Percentiles rank a stretch among this genome's conserved stretches.
Conservation (phyloP, 2,329 filamentous ascomycete genomes). For the Harringtonia lauricola region DNA sequence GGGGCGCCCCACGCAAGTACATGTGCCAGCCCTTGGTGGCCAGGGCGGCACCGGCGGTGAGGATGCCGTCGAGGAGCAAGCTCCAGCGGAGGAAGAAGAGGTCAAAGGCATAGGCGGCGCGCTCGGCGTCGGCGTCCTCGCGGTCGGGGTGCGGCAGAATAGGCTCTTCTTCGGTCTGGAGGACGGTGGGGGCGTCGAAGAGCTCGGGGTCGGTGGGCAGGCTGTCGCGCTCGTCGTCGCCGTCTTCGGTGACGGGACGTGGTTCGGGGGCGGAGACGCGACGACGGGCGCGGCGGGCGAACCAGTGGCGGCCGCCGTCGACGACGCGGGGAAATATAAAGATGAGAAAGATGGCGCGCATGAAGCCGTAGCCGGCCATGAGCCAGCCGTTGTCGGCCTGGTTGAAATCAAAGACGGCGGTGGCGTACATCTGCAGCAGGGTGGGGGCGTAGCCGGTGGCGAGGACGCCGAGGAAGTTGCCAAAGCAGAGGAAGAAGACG, state of each 20-base stretch:
- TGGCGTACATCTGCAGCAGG: constrained; percentile 49
- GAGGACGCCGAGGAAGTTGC: constrained; percentile 57
- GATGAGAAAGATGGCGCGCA: constrained; percentile 43
- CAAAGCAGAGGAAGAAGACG: constrained; percentile 50
- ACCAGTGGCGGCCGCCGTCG: constrained; percentile 17
- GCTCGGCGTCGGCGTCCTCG: constrained; percentile 18
- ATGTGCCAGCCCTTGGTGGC: constrained; percentile 56
- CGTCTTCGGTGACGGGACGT: constrained; percentile 1
- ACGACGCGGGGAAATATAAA: constrained; percentile 44
- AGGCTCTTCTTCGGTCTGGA: constrained; percentile 34
- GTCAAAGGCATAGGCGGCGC: constrained; percentile 49
- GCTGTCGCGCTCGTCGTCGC: background rate
- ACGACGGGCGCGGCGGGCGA: constrained; percentile 1
- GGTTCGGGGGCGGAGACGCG: too few relatives aligned
- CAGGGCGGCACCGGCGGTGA: constrained; percentile 53
- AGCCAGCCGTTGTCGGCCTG: constrained; percentile 46
- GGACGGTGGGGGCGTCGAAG: constrained; percentile 28
- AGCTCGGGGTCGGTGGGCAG: constrained; percentile 26
- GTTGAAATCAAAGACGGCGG: constrained; percentile 40
- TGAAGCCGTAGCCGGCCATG: constrained; percentile 43
- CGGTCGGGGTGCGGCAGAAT: constrained; percentile 12
- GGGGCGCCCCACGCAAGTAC: constrained; percentile 37
- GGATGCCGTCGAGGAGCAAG: constrained; percentile 49
- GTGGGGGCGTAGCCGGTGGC: constrained; percentile 58
- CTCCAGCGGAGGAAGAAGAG: constrained; percentile 57